A percentile compares a stretch with the other conserved stretches of the same genome.
Conservation (phyloP, 2,329 filamentous ascomycete genomes). For the Scytalidium sp. region DNA sequence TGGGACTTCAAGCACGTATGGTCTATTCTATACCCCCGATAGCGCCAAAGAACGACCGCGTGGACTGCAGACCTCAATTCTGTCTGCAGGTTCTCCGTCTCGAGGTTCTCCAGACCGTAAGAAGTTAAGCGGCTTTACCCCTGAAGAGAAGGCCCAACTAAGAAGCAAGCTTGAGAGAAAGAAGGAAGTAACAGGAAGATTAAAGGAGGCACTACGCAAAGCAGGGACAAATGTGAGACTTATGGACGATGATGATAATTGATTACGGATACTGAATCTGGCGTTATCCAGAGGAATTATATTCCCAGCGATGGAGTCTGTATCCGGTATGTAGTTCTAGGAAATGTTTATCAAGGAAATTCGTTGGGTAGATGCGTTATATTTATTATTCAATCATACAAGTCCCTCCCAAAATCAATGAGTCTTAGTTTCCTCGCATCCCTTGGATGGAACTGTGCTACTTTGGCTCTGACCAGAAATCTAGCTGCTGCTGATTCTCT, state of each 20-base stretch:
- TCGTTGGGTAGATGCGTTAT: not conserved
- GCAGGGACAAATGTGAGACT: slow-evolving; percentile 23
- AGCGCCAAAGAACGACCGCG: slow-evolving; percentile 18
- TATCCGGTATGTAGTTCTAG: not conserved
- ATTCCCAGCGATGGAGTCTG: not conserved
- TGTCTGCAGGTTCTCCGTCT: slow-evolving; percentile 18
- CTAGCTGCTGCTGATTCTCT: slow-evolving; percentile 61
- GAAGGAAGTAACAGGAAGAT: slow-evolving; percentile 48
- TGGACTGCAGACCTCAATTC: slow-evolving; percentile 23
- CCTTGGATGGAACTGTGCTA: slow-evolving; percentile 63
- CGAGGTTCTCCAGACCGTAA: slow-evolving; percentile 42
- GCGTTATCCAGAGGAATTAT: not conserved
- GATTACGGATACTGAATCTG: not conserved
- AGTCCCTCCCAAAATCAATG: slow-evolving; percentile 61
- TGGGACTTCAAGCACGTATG: slow-evolving; percentile 21
- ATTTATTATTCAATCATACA: slow-evolving; percentile 51
- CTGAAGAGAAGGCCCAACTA: slow-evolving; percentile 54
- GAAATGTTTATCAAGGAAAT: not conserved
- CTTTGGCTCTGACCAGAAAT: slow-evolving; percentile 63
- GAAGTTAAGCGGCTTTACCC: slow-evolving; percentile 60
- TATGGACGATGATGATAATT: slow-evolving; percentile 23
- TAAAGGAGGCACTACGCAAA: slow-evolving; percentile 34
- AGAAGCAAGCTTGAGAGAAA: slow-evolving; percentile 52
- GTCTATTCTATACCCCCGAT: slow-evolving; percentile 26
- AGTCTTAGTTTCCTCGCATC: slow-evolving; percentile 58